Base-by-base conservation (phyloP, 768 basidiomycete species). In the Saitozyma sp. region DNA sequence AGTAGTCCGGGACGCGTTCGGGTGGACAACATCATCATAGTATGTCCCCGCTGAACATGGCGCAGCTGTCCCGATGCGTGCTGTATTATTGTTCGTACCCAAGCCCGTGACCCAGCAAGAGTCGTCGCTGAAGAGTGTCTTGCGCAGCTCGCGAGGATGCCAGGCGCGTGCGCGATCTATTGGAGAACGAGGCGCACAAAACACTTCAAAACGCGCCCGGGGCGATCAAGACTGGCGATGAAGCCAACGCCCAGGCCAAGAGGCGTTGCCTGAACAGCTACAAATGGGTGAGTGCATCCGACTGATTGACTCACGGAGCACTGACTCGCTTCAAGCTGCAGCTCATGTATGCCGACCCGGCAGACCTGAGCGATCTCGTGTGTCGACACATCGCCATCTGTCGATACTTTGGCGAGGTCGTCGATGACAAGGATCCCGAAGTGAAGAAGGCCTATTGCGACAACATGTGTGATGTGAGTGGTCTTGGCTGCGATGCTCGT, bases 381-480 rank as follows among this genome's bases (percentile, higher is more conserved):
- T 80, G 79, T 57, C 66, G 79, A 9, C 79, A 80, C 62, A 62
- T 79, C 20, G 69, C 73, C 6, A 74, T 80, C 57, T 79, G 78
- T 63, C 72, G 78, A 3, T 80, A 76, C 60, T 80, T 80, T 58
- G 79, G 78, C 10, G 79, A 80, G 56, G 68, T 67, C 50, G 77
- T 80, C 49, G 70, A 79, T 56, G 69, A 67, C 17, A 63, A 55
- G n/a, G 69, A 78, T 54, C 38, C 61, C 1, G 56, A 41, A 6
- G 64, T 76, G 10, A 60, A 66, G 17, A 64, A 66, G 45, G 65
- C 69, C 0, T 80, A 80, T 54, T 80, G 79, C 56, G 58, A 71
- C 29, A 54, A 58, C 6, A 80, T 78, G 78, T 80, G 79, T 51
- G 79, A 80, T 70, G 79, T 80, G 54, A 64, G 79, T 70, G n/a